Evolutionary conservation across 2,329 filamentous ascomycete genomes (phyloP), one percentile per base, ranked within the genome.

Genomic region (Ustilaginoidea virens): DNA sequence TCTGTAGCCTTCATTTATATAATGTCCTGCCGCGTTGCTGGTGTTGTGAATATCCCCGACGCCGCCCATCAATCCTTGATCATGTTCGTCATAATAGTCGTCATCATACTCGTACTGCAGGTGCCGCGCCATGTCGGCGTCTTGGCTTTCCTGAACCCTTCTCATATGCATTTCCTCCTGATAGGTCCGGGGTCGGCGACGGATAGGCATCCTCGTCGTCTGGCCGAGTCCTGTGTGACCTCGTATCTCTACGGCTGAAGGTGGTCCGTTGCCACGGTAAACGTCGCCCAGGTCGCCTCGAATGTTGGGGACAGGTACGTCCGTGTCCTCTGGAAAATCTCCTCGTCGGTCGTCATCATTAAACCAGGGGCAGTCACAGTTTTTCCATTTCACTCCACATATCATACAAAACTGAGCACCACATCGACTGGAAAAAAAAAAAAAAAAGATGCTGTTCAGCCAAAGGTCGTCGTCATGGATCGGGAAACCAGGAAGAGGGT

Each of bases 321-420:
- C 54, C 55, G 71, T 62, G 33, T 69, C 61, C 10, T 63, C 57
- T 7, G 69, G 47, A 3, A 58, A 58, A 37, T 78, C 72, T 9
- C 55, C 56, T 29, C 73, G 69, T 5, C 56, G 47, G 4, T 48
- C 38, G 16, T 70, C 63, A 41, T 74, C 69, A 46, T 74, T 80
- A 58, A 86, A 85, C 72, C 74, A 81, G 0, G 80, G 76, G 39
- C 83, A 92, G 30, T 80, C 72, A 45, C 83, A 92, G 1, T 64
- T 74, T 54, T 82, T 87, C 82, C 83, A 92, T 41, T 79, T 79
- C 18, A 60, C 48, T 14, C 80, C 83, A 46, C 85, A 93, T 16
- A 81, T 66, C 69, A 90, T 85, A 55, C 85, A 93, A 45, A 92
- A 92, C 42, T 92, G 69, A 17, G 80, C 80, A 30, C 70, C 76